Percentiles rank a stretch among this genome's conserved stretches.
phyloP scores from a whole-genome alignment of 176 grass and related monocot genomes.

The Aegilops longissima region DNA sequence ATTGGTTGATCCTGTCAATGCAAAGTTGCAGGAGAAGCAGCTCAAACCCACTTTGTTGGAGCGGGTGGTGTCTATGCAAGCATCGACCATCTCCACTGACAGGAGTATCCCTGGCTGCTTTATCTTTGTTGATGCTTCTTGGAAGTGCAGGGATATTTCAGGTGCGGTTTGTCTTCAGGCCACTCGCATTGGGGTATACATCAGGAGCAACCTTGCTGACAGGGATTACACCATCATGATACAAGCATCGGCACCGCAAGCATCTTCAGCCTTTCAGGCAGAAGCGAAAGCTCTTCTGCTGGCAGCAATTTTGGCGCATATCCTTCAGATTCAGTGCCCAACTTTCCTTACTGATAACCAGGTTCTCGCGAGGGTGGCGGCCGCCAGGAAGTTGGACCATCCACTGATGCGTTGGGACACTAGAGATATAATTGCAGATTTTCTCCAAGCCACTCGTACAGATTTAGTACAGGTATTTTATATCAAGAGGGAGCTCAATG shows the following conservation, averaged over 20 bases:
- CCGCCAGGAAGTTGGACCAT: not conserved
- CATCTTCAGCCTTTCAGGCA: not conserved
- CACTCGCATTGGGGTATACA: not conserved
- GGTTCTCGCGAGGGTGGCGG: not conserved
- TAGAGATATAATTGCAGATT: not conserved
- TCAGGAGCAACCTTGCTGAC: not conserved
- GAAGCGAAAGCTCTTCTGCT: not conserved
- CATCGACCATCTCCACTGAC: not conserved
- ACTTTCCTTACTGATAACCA: not conserved
- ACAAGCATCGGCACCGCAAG: not conserved
- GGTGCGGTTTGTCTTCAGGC: not conserved
- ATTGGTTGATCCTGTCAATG: too few relatives aligned
- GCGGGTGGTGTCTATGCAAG: too few relatives aligned
- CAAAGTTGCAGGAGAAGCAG: too few relatives aligned
- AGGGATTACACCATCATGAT: not conserved
- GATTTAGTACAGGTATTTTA: not conserved
- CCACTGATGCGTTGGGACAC: not conserved
- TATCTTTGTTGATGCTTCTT: not conserved
- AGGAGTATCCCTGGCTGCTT: not conserved
- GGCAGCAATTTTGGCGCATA: not conserved
- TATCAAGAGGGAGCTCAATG: too few relatives aligned
- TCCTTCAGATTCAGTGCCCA: not conserved
- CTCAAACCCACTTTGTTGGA: too few relatives aligned
- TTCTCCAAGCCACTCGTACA: not conserved
- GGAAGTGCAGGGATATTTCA: not conserved